Conservation (phyloP, 805 yeast genomes). For the Candida schatavii region DNA sequence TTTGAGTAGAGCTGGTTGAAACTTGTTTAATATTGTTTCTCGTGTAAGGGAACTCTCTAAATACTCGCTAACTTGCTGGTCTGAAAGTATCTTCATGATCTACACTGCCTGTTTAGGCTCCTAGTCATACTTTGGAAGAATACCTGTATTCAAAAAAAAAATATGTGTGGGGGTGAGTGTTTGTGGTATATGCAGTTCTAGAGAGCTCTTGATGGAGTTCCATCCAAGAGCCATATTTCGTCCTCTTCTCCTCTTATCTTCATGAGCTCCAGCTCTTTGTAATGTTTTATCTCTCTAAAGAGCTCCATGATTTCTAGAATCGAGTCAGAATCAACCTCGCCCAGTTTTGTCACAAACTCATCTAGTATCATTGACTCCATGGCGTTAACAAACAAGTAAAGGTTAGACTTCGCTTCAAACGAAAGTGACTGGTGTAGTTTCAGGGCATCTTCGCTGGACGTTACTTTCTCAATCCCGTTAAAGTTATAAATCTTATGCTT, state of each 20-base stretch:
- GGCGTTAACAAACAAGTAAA: conserved; percentile 13
- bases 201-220: too few relatives aligned
- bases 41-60: conserved; percentile 25
- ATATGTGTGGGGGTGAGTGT: too few relatives aligned
- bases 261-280: conserved; percentile 9
- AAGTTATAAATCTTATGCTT: conserved; percentile 26
- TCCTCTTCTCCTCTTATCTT: conserved; percentile 6
- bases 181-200: too few relatives aligned
- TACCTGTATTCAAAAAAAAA: too few relatives aligned
- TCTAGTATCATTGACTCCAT: conserved; percentile 13
- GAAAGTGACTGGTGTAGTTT: too few relatives aligned
- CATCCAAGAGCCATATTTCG: not conserved
- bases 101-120: too few relatives aligned
- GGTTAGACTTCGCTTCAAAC: conserved; percentile 29
- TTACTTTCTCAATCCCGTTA: conserved; percentile 1
- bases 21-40: conserved; percentile 22
- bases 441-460: too few relatives aligned
- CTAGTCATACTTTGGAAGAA: too few relatives aligned
- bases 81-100: conserved; percentile 29
- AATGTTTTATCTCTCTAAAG: conserved; percentile 9
- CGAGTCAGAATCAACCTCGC: conserved; percentile 1
- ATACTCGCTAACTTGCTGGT: conserved; percentile 24
- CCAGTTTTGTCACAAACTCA: conserved; percentile 5
- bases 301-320: conserved; percentile 7
- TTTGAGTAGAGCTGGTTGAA: conserved; percentile 32